Percentiles rank a stretch among this genome's conserved stretches.
Evolutionary conservation across 2,329 filamentous ascomycete genomes (phyloP).

Genomic region (Claviceps monticola): DNA sequence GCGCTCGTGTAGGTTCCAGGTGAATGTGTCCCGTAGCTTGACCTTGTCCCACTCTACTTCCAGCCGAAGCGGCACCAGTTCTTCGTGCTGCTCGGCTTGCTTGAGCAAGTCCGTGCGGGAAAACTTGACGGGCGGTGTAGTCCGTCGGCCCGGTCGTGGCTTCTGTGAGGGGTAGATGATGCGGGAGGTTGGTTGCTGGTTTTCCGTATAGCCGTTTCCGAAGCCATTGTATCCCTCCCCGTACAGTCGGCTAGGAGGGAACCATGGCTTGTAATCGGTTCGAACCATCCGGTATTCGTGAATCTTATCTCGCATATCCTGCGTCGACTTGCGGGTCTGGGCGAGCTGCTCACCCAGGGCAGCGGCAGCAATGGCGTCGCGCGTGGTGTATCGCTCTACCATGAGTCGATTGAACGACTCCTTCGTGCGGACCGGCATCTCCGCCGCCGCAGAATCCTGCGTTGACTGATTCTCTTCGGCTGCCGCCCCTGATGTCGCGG

Average conservation of each 20-base stretch:
- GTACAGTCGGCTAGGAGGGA: conserved; percentile 44
- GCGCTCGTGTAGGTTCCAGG: conserved; percentile 93
- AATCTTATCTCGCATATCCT: conserved; percentile 51
- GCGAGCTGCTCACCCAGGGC: conserved; percentile 37
- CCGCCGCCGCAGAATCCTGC: conserved; percentile 9
- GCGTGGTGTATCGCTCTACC: conserved; percentile 39
- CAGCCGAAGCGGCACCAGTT: conserved; percentile 78
- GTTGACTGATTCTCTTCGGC: conserved; percentile 15
- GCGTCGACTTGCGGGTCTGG: conserved; percentile 41
- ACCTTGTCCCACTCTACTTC: conserved; percentile 95
- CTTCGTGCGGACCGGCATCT: conserved; percentile 36
- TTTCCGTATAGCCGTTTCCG: conserved; percentile 74
- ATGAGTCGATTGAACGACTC: conserved; percentile 39
- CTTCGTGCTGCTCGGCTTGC: conserved; percentile 83
- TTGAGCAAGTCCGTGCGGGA: conserved; percentile 66
- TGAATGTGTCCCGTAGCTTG: conserved; percentile 91
- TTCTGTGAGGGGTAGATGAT: conserved; percentile 71
- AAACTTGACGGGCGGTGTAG: conserved; percentile 59
- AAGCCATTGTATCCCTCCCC: conserved; percentile 75
- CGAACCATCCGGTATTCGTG: conserved; percentile 54
- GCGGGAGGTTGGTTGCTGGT: conserved; percentile 43
- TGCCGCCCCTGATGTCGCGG: conserved; percentile 11
- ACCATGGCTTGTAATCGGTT: conserved; percentile 39
- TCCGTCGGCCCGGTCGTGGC: conserved; percentile 61
- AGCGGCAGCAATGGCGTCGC: conserved; percentile 40